Evolutionary conservation across 768 basidiomycete species (phyloP), one percentile per base, ranked within the genome.

Genomic region (Tulasnella sp.): DNA sequence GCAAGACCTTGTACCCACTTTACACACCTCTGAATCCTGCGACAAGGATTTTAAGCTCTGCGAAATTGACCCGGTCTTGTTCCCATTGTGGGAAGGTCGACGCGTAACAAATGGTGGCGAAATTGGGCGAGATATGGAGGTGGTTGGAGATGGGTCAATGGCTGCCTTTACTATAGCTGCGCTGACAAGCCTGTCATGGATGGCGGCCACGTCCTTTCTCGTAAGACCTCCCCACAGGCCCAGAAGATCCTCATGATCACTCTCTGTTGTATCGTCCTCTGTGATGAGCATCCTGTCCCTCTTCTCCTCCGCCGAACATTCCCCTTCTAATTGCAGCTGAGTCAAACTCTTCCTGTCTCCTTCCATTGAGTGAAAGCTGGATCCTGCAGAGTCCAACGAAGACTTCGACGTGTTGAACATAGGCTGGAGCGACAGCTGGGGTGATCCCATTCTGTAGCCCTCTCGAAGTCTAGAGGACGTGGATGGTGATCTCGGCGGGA

Each of bases 331-430:
- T 19, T 21, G 12, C 22, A 38, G 61, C 21, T 43, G 59, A n/a
- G n/a, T n/a, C 50, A 53, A 57, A 38, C 46, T 78, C 63, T 71
- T 73, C 60, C 82, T 70, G 49, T 70, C 80, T 21, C 72, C 81
- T 57, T 87, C 85, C 78, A 78, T 82, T 3, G 87, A 87, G 67
- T 90, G 87, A 68, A 87, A 91, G 69, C 89, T 91, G 2, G 89
- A 92, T 15, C 89, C 87, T 34, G 76, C 77, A 9, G 87, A 89
- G 60, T 83, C 85, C 21, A 91, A 71, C 4, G 89, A 91, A 12
- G 87, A 85, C 27, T 82, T 78, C 27, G 88, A 90, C 5, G 85
- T 85, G 62, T 83, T 89, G 15, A 77, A 78, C 17, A 85, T 70
- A 3, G 85, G 82, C 38, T 84, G 82, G 53, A 90, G 77, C n/a